phyloP scores from a whole-genome alignment of 2,329 filamentous ascomycete species.

The Claviceps spartinae region DNA sequence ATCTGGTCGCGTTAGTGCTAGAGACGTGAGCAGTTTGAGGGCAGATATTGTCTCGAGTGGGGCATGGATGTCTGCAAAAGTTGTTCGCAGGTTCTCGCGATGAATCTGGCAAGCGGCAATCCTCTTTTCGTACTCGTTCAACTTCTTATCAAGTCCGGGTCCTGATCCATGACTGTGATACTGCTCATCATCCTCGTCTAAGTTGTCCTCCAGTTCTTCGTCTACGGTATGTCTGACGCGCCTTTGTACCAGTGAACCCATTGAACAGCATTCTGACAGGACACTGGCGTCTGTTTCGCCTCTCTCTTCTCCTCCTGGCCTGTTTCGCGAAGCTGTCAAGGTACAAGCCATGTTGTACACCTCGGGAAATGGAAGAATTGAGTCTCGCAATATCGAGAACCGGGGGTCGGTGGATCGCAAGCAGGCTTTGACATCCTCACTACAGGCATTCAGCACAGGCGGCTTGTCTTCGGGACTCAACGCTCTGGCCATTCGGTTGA shows the following conservation, averaged over 20 bases:
- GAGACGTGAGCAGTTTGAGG: slow-evolving; percentile 73
- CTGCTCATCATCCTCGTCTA: slow-evolving; percentile 13
- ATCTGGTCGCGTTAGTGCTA: slow-evolving; percentile 77
- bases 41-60: slow-evolving; percentile 72
- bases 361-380: slow-evolving; percentile 25
- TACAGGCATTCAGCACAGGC: slow-evolving; percentile 9
- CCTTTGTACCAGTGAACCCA: slow-evolving; percentile 20
- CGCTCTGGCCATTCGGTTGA: slow-evolving; percentile 31
- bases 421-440: slow-evolving; percentile 13
- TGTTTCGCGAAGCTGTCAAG: slow-evolving; percentile 14
- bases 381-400: slow-evolving; percentile 19
- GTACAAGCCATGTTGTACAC: slow-evolving; percentile 25
- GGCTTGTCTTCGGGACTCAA: slow-evolving; percentile 15
- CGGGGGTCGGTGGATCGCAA: slow-evolving; percentile 14
- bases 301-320: not conserved
- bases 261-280: slow-evolving; percentile 18
- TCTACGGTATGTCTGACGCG: slow-evolving; percentile 18
- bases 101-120: slow-evolving; percentile 73
- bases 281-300: slow-evolving; percentile 10
- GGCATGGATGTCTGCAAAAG: slow-evolving; percentile 77
- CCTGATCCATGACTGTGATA: slow-evolving; percentile 15
- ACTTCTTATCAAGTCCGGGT: slow-evolving; percentile 23
- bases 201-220: slow-evolving; percentile 15
- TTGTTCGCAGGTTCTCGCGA: slow-evolving; percentile 67
- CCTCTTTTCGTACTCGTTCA: slow-evolving; percentile 68